Conservation (phyloP, 768 basidiomycete genomes). For the Rhodotorula kratochvilovae region DNA sequence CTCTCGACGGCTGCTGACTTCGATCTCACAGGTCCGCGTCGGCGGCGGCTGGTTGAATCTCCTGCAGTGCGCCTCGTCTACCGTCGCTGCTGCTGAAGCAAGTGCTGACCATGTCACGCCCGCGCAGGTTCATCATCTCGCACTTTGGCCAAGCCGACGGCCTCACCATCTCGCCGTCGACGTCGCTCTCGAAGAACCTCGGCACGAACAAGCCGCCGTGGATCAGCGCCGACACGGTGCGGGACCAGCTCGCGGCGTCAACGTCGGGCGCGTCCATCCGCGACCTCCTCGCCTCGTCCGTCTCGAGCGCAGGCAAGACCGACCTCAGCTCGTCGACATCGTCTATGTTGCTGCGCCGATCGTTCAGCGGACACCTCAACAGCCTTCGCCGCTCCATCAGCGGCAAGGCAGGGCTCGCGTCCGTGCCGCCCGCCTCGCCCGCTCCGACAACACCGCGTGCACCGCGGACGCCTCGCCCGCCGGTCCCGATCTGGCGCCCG, state of each 20-base stretch:
- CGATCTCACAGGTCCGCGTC: constrained; percentile 52
- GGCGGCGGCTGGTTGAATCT: constrained; percentile 92
- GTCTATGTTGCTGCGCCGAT: neutral
- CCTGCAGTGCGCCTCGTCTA: constrained; percentile 76
- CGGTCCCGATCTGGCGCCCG: constrained; percentile 19
- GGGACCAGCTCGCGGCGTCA: constrained; percentile 3
- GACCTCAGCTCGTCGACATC: neutral
- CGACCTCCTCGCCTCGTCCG: constrained; percentile 7
- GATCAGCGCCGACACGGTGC: constrained; percentile 1
- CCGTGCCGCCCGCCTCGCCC: neutral
- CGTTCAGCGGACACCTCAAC: neutral
- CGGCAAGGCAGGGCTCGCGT: neutral
- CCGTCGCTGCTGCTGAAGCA: too few relatives aligned
- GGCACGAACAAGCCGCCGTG: constrained; percentile 11
- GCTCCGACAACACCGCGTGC: neutral
- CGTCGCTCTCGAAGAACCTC: constrained; percentile 7
- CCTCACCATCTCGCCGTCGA: constrained; percentile 29
- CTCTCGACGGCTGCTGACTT: neutral
- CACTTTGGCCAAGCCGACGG: constrained; percentile 25
- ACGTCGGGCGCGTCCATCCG: neutral
- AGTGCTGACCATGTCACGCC: too few relatives aligned
- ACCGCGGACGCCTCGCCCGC: neutral
- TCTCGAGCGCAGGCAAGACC: neutral
- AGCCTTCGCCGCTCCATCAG: neutral
- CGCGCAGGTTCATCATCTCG: constrained; percentile 62